These are phyloP conservation scores for Phytophthora fragariaefolia DNA, from an alignment of 352 stramenopile genomes.

Conservation along the genomic window DNA sequence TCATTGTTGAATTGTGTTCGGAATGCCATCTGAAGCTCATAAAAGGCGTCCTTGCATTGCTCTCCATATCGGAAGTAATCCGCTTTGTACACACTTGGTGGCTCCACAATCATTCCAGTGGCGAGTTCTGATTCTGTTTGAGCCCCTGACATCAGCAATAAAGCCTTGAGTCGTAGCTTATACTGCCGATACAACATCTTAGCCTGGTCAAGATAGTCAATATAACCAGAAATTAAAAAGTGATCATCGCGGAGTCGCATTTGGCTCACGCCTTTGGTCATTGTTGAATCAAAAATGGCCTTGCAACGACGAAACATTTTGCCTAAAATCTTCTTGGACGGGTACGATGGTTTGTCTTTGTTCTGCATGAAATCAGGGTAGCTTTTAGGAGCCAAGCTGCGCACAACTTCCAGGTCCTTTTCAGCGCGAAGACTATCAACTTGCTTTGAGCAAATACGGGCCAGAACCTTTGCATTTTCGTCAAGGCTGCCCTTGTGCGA, in stretches of 20 bases:
- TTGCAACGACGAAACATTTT: constrained; percentile 77
- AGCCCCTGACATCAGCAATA: constrained; percentile 72
- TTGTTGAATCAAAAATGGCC: constrained; percentile 54
- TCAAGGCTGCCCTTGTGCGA: constrained; percentile 55
- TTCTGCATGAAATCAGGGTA: constrained; percentile 90
- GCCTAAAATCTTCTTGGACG: constrained; percentile 74
- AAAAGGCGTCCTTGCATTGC: constrained; percentile 73
- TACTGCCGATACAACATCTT: constrained; percentile 69
- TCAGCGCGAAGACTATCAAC: constrained; percentile 72
- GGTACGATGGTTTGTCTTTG: constrained; percentile 63
- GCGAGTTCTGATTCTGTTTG: constrained; percentile 69
- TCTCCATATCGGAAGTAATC: constrained; percentile 86
- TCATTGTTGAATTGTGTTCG: constrained; percentile 52
- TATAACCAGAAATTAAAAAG: constrained; percentile 62
- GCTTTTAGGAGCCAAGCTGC: constrained; percentile 49
- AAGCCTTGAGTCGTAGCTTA: constrained; percentile 55
- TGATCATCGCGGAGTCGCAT: constrained; percentile 57
- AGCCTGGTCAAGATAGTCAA: constrained; percentile 47
- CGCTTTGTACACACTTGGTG: constrained; percentile 59
- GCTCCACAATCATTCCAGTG: constrained; percentile 77
- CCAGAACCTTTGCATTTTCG: constrained; percentile 55
- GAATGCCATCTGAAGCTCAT: constrained; percentile 52
- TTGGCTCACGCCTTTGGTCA: constrained; percentile 37
- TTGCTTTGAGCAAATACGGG: constrained; percentile 73
- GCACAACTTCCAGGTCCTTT: constrained; percentile 62